phyloP scores from a whole-genome alignment of 495 filamentous ascomycete species.

The Chaetomium fimeti region DNA sequence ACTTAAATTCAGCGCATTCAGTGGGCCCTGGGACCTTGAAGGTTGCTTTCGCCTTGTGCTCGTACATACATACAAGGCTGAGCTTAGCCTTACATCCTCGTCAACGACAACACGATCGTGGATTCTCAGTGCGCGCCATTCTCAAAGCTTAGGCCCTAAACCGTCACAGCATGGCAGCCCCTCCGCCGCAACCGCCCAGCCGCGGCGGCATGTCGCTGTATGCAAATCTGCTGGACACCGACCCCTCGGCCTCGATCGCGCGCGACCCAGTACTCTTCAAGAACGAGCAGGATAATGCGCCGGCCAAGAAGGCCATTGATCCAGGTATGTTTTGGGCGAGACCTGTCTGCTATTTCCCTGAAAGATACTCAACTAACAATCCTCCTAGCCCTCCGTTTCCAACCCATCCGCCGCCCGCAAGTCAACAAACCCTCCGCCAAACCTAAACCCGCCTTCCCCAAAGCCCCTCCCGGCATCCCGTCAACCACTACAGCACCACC shows the following conservation, averaged over 20 bases:
- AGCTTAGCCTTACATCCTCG: constrained; percentile 10
- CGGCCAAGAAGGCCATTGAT: constrained; percentile 71
- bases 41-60: constrained; percentile 13
- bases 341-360: not conserved
- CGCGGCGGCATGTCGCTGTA: constrained; percentile 54
- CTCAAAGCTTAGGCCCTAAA: not conserved
- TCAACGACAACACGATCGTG: not conserved
- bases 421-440: constrained; percentile 54
- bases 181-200: constrained; percentile 25
- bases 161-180: constrained; percentile 18
- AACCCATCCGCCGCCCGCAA: constrained; percentile 72
- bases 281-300: constrained; percentile 54
- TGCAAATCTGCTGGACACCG: constrained; percentile 55
- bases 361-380: constrained; percentile 32
- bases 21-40: not conserved
- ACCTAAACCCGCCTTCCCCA: constrained; percentile 60
- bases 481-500: constrained; percentile 25
- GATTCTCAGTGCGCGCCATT: not conserved
- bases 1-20: not conserved
- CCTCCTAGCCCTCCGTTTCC: constrained; percentile 71
- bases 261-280: constrained; percentile 78
- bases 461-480: constrained; percentile 32
- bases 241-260: constrained; percentile 64
- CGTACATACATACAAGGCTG: too few species aligned
- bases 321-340: constrained; percentile 56